Base-by-base conservation (phyloP, 306 rosid species). In the Senna tora region DNA sequence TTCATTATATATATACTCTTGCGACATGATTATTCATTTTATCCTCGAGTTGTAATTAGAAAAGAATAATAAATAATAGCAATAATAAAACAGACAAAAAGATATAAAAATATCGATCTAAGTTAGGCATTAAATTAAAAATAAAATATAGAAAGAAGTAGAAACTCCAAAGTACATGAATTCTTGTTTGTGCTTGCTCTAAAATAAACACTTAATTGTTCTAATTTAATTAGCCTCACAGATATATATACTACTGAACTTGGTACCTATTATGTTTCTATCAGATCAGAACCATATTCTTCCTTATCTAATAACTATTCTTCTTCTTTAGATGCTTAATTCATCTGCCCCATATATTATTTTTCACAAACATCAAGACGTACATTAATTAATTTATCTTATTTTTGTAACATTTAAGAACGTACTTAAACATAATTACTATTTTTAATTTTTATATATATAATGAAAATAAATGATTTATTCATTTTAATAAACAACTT, bases 261-360 rank as follows among this genome's bases (percentile, higher is more conserved):
- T 54, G 36, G 34, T 13, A 2, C 32, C 17, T 38, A 32, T 19
- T 11, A 25, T 5, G 33, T 17, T 20, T 14, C 17, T 38, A 16
- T 8, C 30, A 15, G 65, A 38, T 17, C 33, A 62, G 50, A 62
- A 39, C 33, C 42, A 5, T 39, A 20, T 62, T 62, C 67, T 41
- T 20, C 67, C 67, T 38, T 62, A 62, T 62, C 67, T 62, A 62
- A 39, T 19, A 39, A 2, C 5, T 38, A 62, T 62, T 62, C 5
- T 38, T 0, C 33, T 12, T 38, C 67, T 38, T 19, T 32, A 62
- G 50, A 62, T 62, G 32, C 51, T 62, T 61, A 30, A 10, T 16
- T 2, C 2, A 41, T 41, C 46, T 61, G 49, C 16, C 22, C 67
- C 67, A 11, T n/a, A n/a, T n/a, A n/a, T 61, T 61, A 61, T 19